phyloP scores from a whole-genome alignment of 116 monocot species.

The Iris pallida region DNA sequence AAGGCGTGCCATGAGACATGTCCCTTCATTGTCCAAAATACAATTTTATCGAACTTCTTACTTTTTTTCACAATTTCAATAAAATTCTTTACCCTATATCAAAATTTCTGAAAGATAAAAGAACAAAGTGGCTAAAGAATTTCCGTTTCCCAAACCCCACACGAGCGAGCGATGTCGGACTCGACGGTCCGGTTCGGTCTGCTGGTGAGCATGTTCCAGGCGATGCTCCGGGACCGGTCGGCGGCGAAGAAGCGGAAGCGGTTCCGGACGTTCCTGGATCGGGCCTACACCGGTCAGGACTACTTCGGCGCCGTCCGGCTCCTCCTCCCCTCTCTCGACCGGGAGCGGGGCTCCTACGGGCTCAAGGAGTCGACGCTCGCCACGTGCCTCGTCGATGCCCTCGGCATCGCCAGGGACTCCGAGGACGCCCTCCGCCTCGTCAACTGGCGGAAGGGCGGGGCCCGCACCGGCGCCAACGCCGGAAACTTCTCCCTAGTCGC shows the following conservation, averaged over 20 bases:
- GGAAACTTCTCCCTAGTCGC: constrained; percentile 90
- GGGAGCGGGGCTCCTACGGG: constrained; percentile 93
- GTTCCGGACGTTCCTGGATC: constrained; percentile 80
- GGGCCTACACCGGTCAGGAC: constrained; percentile 61
- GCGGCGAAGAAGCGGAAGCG: constrained; percentile 74
- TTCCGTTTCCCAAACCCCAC: too few relatives aligned
- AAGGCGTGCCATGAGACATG: too few relatives aligned
- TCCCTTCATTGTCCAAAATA: too few relatives aligned
- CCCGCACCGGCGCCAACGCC: constrained; percentile 70
- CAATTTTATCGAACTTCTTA: too few relatives aligned
- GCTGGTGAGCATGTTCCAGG: constrained; percentile 81
- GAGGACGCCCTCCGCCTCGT: constrained; percentile 77
- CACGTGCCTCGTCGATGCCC: constrained; percentile 64
- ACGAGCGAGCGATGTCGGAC: constrained; percentile 47
- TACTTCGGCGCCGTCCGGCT: constrained; percentile 90
- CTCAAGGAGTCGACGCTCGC: constrained; percentile 86
- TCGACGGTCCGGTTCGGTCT: constrained; percentile 73
- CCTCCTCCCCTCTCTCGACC: constrained; percentile 76
- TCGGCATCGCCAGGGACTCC: constrained; percentile 87
- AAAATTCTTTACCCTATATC: too few relatives aligned
- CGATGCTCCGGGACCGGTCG: constrained; percentile 70
- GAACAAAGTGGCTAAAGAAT: too few relatives aligned
- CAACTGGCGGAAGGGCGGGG: constrained; percentile 91
- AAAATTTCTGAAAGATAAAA: too few relatives aligned
- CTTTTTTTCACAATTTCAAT: too few relatives aligned